Conservation (phyloP, 2,329 filamentous ascomycete genomes). For the Pleoardoris graminearum region DNA sequence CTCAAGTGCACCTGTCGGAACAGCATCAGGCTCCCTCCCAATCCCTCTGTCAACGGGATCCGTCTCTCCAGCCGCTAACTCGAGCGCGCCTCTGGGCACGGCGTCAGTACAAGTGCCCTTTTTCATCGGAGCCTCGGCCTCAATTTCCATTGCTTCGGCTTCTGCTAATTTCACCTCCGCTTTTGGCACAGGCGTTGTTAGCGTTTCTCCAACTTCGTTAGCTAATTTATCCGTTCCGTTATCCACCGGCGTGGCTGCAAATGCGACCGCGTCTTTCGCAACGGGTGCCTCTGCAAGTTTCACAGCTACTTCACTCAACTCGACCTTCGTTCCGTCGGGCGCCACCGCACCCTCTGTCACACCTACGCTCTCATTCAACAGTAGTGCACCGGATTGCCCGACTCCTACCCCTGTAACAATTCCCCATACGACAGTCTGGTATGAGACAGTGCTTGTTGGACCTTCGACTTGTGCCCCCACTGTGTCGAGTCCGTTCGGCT, state of each 20-base stretch:
- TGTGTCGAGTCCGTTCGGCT: slow-evolving; percentile 1
- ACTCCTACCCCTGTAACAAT: not conserved
- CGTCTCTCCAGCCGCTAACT: slow-evolving; percentile 3
- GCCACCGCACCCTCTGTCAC: slow-evolving; percentile 2
- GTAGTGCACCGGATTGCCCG: slow-evolving; percentile 5
- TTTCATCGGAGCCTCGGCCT: not conserved
- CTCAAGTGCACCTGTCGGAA: slow-evolving; percentile 7
- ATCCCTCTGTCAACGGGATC: slow-evolving; percentile 6
- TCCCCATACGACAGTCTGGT: slow-evolving; percentile 7
- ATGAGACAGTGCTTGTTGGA: slow-evolving; percentile 5
- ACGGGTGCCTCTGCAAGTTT: not conserved
- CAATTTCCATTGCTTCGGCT: not conserved
- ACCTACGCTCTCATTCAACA: not conserved
- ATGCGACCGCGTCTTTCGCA: not conserved
- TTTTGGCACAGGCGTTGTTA: slow-evolving; percentile 3
- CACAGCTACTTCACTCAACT: slow-evolving; percentile 5
- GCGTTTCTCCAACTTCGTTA: slow-evolving; percentile 2
- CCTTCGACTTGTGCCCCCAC: slow-evolving; percentile 11
- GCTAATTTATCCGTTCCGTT: slow-evolving; percentile 5
- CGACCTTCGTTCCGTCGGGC: not conserved
- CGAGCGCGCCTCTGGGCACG: slow-evolving; percentile 5
- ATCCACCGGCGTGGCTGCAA: not conserved
- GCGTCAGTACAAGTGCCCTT: slow-evolving; percentile 7
- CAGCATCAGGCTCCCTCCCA: slow-evolving; percentile 4
- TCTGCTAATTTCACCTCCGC: not conserved